phyloP scores from a whole-genome alignment of 805 yeast genomes.

The Saturnispora dispora region DNA sequence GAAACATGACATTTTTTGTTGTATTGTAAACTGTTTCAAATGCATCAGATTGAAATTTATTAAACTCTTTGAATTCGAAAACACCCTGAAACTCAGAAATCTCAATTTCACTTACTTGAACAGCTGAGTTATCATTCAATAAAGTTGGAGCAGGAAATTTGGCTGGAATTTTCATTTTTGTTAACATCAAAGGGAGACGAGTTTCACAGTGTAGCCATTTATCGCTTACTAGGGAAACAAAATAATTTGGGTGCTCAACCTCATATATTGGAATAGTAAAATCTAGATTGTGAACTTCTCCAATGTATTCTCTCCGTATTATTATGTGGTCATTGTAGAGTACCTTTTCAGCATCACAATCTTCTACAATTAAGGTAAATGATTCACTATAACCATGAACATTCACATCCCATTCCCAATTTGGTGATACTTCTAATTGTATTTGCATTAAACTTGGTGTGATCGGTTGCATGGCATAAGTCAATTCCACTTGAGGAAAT shows the following conservation, averaged over 20 bases:
- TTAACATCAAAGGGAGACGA: constrained; percentile 50
- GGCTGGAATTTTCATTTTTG: constrained; percentile 46
- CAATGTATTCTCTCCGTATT: constrained; percentile 41
- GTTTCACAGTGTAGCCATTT: constrained; percentile 75
- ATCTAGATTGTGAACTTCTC: constrained; percentile 48
- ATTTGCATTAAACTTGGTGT: constrained; percentile 59
- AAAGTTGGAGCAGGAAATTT: constrained; percentile 56
- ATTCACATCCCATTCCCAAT: constrained; percentile 67
- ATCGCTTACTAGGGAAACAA: constrained; percentile 65
- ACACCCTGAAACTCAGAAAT: constrained; percentile 37
- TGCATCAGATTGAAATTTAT: constrained; percentile 64
- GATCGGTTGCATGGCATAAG: constrained; percentile 65
- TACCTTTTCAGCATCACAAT: constrained; percentile 69
- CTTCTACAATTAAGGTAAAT: constrained; percentile 69
- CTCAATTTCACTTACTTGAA: constrained; percentile 41
- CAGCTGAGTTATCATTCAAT: constrained; percentile 40
- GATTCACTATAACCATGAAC: constrained; percentile 59
- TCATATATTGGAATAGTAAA: constrained; percentile 53
- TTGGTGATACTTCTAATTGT: constrained; percentile 57
- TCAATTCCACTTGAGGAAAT: constrained; percentile 62
- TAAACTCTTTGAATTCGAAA: constrained; percentile 48
- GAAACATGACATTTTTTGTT: constrained; percentile 49
- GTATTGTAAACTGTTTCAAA: constrained; percentile 51
- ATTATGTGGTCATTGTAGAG: constrained; percentile 49
- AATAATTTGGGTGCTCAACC: constrained; percentile 61